phyloP scores from a whole-genome alignment of 1,284 basidiomycete species.

The Trametes hirsuta region DNA sequence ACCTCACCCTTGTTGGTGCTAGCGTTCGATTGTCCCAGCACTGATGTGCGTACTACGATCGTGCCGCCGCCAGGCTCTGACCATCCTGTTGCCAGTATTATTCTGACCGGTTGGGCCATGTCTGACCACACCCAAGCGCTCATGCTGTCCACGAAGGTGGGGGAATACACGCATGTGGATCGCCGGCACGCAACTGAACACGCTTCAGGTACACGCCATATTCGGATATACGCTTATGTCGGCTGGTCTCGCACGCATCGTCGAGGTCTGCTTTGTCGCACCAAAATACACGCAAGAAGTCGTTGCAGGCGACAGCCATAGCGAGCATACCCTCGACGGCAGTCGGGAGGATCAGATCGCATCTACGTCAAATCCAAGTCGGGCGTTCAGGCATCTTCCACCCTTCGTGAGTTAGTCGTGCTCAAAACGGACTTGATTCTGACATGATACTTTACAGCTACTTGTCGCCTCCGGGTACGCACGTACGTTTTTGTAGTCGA shows the following conservation, averaged over 20 bases:
- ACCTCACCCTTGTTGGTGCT: not conserved
- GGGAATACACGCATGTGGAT: not conserved
- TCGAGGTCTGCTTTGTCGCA: conserved; percentile 85
- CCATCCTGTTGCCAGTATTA: conserved; percentile 54
- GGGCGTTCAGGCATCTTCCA: conserved; percentile 82
- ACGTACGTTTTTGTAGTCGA: not conserved
- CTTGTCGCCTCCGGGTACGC: conserved; percentile 64
- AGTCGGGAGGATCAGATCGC: conserved; percentile 22
- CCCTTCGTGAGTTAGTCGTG: conserved; percentile 70
- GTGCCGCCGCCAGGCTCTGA: not conserved
- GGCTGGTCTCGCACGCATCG: conserved; percentile 80
- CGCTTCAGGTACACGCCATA: conserved; percentile 72
- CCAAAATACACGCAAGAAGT: conserved; percentile 38
- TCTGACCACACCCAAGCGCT: conserved; percentile 87
- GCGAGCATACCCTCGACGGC: conserved; percentile 68
- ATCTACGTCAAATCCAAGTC: conserved; percentile 44
- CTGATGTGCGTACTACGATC: conserved; percentile 62
- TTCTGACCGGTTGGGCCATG: conserved; percentile 96
- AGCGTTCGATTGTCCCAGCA: conserved; percentile 83
- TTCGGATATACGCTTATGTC: conserved; percentile 89
- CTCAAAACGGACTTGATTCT: not conserved
- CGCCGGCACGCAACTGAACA: not conserved
- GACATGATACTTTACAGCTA: conserved; percentile 46
- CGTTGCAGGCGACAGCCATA: conserved; percentile 51
- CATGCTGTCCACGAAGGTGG: conserved; percentile 81